Evolutionary conservation across 2,329 filamentous ascomycete species (phyloP), one percentile per base, ranked within the genome.

Genomic region (Trichoderma koningii): DNA sequence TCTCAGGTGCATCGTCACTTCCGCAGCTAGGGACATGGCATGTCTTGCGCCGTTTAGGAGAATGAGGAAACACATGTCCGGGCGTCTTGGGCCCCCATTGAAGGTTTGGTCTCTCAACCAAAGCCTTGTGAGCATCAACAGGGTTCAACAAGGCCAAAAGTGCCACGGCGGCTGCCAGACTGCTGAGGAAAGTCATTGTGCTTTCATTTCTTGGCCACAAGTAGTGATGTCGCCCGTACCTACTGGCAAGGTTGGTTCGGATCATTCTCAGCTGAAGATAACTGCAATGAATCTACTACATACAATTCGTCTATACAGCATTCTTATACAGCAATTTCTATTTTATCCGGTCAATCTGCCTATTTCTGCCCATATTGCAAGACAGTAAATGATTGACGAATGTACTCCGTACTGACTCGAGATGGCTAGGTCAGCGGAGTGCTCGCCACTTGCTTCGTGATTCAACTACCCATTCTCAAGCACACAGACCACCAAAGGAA

Each of bases 61-160:
- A 60, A 45, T 60, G 44, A 19, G 56, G 56, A 34, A 60, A 60
- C 17, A 9, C 44, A 23, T 38, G 56, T 38, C 56, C 56, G 26
- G 56, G 56, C 14, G 56, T 50, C 30, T 60, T 60, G 19, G 56
- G 56, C 9, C 56, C 56, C 56, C 56, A 60, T 48, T 60, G 28
- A n/a, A 60, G 56, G 6, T 60, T 50, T 1, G 56, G 56, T 17
- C 56, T 48, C 3, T 38, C 19, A 50, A 60, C n/a, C 23, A 26
- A 3, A 2, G 44, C 15, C 44, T 48, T 60, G 17, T 26, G 56
- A 7, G 30, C 56, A 3, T 48, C 21, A 23, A 60, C 26, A 19
- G 30, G 44, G 5, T 41, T 15, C 5, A 41, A 17, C 10, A 38
- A 41, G 9, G 45, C 30, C 2, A 60, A 14, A 9, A 41, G 5